Base-by-base conservation (phyloP, 1,139 yeast genomes). In the Pichia sp. region DNA sequence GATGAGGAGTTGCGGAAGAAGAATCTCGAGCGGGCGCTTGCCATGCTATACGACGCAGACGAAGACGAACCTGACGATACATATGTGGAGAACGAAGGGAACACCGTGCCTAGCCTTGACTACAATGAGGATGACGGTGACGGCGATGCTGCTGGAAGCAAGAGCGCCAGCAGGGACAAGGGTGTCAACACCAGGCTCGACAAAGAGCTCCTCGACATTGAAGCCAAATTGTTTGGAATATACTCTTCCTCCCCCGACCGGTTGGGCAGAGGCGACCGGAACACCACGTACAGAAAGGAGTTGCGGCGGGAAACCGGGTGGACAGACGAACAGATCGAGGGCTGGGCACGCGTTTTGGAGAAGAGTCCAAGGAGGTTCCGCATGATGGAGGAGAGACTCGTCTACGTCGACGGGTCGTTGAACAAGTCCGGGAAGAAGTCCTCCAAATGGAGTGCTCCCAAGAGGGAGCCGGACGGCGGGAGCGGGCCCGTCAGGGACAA, bases 261-360 rank as follows among this genome's bases (percentile, higher is more conserved):
- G 10, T 85, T 92, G 60, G 77, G 72, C 8, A 76, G 80, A 57
- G 60, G 71, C 0, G 68, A 74, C 5, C 74, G 97, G 56, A 81
- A 83, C 51, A 65, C 84, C 0, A 70, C 75, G 43, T 53, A 58
- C 32, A 75, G 97, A 55, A 71, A 72, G 32, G 79, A 76, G 26
- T 70, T 90, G 64, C 81, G 78, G 61, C 65, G 69, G 15, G 72
- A 73, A 42, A 79, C 85, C 0, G 75, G 75, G 1, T 88, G 96
- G 96, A 75, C 90, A 0, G 93, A 90, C 67, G 97, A 89, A 65
- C 96, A 90, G 67, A 81, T 92, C 48, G 97, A 92, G 73, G 96
- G 96, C 0, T 92, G 97, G 97, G 85, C 87, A 1, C 73, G 87
- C 57, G 86, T 87, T 85, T 68, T 90, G 38, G 77, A 80, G 50